Percentiles rank a stretch among this genome's conserved stretches.
Evolutionary conservation across 2,329 filamentous ascomycete species (phyloP).

Genomic region (Alternaria angustiovoidea): DNA sequence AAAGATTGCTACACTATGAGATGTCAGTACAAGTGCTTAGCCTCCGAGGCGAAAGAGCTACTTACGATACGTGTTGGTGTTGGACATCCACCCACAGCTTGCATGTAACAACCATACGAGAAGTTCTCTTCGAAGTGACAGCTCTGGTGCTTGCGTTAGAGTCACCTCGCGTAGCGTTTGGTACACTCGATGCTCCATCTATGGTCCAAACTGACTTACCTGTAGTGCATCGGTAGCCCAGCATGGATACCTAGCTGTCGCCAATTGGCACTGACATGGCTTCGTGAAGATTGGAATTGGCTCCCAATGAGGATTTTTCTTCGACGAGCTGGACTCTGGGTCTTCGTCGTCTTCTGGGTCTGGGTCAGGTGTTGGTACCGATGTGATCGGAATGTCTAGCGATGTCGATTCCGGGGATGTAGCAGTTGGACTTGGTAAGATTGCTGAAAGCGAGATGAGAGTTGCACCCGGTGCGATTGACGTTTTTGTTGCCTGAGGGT

Average conservation of each 20-base stretch:
- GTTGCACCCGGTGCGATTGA: conserved; percentile 7
- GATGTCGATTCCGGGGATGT: conserved; percentile 26
- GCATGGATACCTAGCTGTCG: conserved; percentile 37
- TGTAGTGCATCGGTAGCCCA: conserved; percentile 41
- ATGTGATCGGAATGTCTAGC: conserved; percentile 34
- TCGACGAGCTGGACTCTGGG: conserved; percentile 8
- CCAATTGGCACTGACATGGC: conserved; percentile 53
- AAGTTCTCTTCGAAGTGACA: conserved; percentile 44
- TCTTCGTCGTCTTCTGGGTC: conserved; percentile 13
- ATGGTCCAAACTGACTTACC: conserved; percentile 23
- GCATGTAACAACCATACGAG: conserved; percentile 40
- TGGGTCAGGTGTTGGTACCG: conserved; percentile 11
- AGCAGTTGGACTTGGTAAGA: conserved; percentile 25
- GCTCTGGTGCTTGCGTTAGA: conserved; percentile 23
- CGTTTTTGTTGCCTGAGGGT: conserved; percentile 15
- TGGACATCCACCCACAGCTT: conserved; percentile 38
- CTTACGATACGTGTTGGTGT: conserved; percentile 38
- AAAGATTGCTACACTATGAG: conserved; percentile 35
- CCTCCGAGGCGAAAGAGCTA: neutral
- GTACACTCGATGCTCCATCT: neutral
- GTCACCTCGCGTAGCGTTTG: neutral
- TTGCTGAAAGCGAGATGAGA: conserved; percentile 10
- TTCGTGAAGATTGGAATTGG: conserved; percentile 64
- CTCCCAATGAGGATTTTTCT: conserved; percentile 62
- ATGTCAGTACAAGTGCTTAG: neutral